phyloP scores from a whole-genome alignment of 805 yeast species.

The Cephaloascus albidus region DNA sequence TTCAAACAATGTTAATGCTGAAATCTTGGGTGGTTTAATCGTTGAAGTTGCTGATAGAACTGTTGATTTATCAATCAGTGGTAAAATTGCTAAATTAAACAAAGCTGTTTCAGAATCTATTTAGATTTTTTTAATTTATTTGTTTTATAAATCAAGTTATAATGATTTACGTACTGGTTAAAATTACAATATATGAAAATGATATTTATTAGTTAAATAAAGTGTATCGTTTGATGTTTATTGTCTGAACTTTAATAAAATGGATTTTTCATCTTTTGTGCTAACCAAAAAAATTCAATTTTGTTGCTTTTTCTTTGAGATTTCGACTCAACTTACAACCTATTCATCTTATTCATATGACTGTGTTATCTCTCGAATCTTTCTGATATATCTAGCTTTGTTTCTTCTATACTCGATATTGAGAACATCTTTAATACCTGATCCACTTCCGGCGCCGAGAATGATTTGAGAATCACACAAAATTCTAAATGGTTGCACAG shows the following conservation, averaged over 20 bases:
- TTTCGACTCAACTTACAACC: background rate
- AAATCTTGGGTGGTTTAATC: constrained; percentile 89
- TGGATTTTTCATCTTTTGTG: too few species aligned
- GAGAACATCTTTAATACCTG: background rate
- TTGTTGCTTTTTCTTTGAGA: background rate
- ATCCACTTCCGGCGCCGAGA: background rate
- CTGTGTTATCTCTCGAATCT: background rate
- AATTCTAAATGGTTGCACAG: too few species aligned
- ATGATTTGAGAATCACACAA: too few species aligned
- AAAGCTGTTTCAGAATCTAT: constrained; percentile 78
- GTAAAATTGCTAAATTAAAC: constrained; percentile 85
- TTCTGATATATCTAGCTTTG: background rate
- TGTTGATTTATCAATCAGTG: constrained; percentile 81
- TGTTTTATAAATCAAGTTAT: too few species aligned
- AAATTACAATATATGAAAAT: background rate
- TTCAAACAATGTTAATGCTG: constrained; percentile 77
- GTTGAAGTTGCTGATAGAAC: constrained; percentile 97
- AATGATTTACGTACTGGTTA: background rate
- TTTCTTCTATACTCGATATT: background rate
- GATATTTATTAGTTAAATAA: background rate
- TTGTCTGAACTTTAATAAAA: too few species aligned
- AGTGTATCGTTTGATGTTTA: background rate
- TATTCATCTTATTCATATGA: background rate
- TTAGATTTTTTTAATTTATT: constrained; percentile 24
- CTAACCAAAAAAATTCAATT: too few species aligned